Base-by-base conservation (phyloP, 768 basidiomycete species). In the Mycena alexandri region DNA sequence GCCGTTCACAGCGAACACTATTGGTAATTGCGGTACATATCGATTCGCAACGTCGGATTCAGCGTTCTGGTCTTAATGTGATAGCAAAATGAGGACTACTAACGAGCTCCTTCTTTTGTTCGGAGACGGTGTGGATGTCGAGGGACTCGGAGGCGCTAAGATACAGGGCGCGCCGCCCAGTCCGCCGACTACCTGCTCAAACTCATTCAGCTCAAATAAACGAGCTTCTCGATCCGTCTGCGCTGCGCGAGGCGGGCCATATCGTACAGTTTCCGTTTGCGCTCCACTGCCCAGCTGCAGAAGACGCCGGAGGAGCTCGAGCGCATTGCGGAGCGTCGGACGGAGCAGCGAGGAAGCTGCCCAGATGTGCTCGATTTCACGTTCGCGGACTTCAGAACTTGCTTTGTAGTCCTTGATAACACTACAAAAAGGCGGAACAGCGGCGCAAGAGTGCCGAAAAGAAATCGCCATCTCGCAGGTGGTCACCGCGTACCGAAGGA, bases 201-300 rank as follows among this genome's bases (percentile, higher is more conserved):
- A 75, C 89, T 97, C 22, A 90, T 96, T 46, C 96, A 98, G 75
- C 86, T 99, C 41, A 99, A 99, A 78, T 98, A 99, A 75, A 93
- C 97, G 29, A 91, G 85, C 51, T 99, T 99, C 77, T 93, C 95
- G 7, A 93, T 92, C 1, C 90, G 94, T 46, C 87, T 98, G 82
- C 84, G 36, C 73, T 99, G 70, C 89, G 89, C 24, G 82, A 83
- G 14, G 80, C 83, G 8, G 92, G 93, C 70, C 87, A 88, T 16
- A 86, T 96, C 63, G 79, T 98, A 36, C 96, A 98, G 75, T 98
- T 98, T 75, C 96, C 97, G 0, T 98, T 89, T 74, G 80, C 86
- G 0, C 79, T 87, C 56, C 83, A 84, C 12, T n/a, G 85, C 85
- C 1, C 78, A 84, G 1, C 91, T 94, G 44, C 93, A 95, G 77